These are phyloP conservation scores for Jacaranda mimosifolia DNA, from an alignment of 257 asterid species.

Conservation along the genomic window DNA sequence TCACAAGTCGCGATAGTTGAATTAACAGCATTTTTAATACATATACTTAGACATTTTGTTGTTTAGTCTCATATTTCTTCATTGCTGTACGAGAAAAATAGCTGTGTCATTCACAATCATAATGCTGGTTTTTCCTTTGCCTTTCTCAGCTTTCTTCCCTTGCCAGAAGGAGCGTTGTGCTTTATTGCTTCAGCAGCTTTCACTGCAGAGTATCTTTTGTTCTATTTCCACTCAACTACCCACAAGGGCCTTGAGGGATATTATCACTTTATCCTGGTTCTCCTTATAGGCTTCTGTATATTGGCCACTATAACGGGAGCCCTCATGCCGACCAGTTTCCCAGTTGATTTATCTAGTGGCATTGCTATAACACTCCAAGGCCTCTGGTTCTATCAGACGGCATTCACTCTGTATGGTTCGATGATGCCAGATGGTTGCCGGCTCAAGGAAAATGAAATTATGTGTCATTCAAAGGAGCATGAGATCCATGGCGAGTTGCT, in stretches of 20 bases:
- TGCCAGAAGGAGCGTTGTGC: constrained; percentile 84
- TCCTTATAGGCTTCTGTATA: constrained; percentile 85
- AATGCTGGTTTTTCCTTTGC: neutral
- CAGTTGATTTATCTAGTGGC: constrained; percentile 73
- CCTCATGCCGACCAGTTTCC: constrained; percentile 85
- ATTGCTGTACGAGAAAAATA: too few relatives aligned
- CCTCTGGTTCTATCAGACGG: constrained; percentile 98
- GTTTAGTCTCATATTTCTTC: too few relatives aligned
- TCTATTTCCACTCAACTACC: constrained; percentile 92
- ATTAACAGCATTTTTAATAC: too few relatives aligned
- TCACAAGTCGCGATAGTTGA: neutral
- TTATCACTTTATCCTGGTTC: constrained; percentile 89
- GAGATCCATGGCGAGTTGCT: constrained; percentile 75
- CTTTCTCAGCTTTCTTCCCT: constrained; percentile 71
- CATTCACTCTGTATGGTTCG: constrained; percentile 90
- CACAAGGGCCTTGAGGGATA: constrained; percentile 97
- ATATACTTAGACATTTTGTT: neutral
- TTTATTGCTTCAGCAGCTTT: constrained; percentile 79
- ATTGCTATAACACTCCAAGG: constrained; percentile 89
- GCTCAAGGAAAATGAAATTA: constrained; percentile 58
- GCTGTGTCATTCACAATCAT: too few relatives aligned
- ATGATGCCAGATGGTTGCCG: constrained; percentile 92
- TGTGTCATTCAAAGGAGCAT: constrained; percentile 63
- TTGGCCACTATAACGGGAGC: constrained; percentile 72
- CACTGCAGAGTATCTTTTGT: constrained; percentile 83